Evolutionary conservation across 2,329 filamentous ascomycete genomes (phyloP).

Genomic region (Calonectria pauciramosa): DNA sequence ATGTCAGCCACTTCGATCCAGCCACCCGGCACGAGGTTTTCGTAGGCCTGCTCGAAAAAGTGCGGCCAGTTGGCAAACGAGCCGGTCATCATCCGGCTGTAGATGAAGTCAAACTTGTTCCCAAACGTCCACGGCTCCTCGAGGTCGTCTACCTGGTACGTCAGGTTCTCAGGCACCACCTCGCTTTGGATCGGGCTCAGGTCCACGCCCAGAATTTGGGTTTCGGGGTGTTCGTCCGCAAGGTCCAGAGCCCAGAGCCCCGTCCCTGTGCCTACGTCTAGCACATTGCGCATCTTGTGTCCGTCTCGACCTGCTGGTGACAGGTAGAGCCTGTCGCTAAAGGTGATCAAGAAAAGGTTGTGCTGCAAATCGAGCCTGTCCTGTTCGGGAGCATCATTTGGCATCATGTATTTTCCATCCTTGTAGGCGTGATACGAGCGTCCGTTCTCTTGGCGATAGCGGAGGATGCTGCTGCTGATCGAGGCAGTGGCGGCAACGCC

Average conservation of each 20-base stretch:
- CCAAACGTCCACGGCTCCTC: slow-evolving; percentile 44
- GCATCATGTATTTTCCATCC: slow-evolving; percentile 40
- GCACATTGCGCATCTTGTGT: slow-evolving; percentile 34
- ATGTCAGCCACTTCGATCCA: slow-evolving; percentile 44
- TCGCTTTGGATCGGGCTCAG: slow-evolving; percentile 41
- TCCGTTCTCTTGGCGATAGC: slow-evolving; percentile 46
- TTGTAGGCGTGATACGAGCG: slow-evolving; percentile 48
- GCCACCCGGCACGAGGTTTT: slow-evolving; percentile 38
- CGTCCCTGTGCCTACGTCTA: slow-evolving; percentile 46
- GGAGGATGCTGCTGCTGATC: slow-evolving; percentile 37
- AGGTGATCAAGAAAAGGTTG: slow-evolving; percentile 45
- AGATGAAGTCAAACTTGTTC: slow-evolving; percentile 45
- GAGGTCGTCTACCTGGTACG: slow-evolving; percentile 44
- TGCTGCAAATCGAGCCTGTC: slow-evolving; percentile 41
- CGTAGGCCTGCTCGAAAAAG: slow-evolving; percentile 41
- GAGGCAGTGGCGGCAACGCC: slow-evolving; percentile 35
- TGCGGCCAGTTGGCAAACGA: slow-evolving; percentile 36
- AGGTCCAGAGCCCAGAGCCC: slow-evolving; percentile 47
- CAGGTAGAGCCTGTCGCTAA: slow-evolving; percentile 41
- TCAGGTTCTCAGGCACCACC: slow-evolving; percentile 41
- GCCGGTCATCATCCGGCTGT: slow-evolving; percentile 42
- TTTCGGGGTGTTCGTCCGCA: slow-evolving; percentile 37
- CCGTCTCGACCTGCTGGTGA: slow-evolving; percentile 33
- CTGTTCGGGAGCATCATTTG: slow-evolving; percentile 36
- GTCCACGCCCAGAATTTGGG: slow-evolving; percentile 39